A percentile compares a stretch with the other conserved stretches of the same genome.
These are phyloP conservation scores for Pseudopyrenochaeta lycopersici DNA, from an alignment of 2,329 filamentous ascomycete species.

Conservation along the genomic window DNA sequence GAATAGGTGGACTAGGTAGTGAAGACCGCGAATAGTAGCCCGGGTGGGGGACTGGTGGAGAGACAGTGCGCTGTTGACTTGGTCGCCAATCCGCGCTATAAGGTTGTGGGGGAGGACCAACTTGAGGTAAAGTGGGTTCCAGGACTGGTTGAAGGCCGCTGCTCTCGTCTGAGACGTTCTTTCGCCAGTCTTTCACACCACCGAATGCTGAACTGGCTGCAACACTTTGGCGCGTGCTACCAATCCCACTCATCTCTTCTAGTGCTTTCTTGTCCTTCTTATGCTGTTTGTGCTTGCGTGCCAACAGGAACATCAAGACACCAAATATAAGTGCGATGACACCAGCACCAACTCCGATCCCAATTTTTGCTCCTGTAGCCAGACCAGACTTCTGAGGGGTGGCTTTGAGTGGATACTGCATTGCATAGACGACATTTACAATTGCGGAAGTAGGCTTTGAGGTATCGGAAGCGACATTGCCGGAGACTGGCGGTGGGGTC, in stretches of 20 bases:
- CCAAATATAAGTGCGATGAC: slow-evolving; percentile 14
- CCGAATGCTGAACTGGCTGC: slow-evolving; percentile 3
- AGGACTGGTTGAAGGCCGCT: slow-evolving; percentile 5
- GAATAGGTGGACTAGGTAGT: slow-evolving; percentile 8
- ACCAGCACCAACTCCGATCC: slow-evolving; percentile 26
- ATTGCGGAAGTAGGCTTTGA: slow-evolving; percentile 22
- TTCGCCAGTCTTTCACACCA: slow-evolving; percentile 12
- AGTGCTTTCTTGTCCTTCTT: slow-evolving; percentile 18
- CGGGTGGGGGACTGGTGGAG: slow-evolving; percentile 5
- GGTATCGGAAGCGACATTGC: slow-evolving; percentile 12
- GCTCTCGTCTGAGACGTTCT: slow-evolving; percentile 8
- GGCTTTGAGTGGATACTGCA: slow-evolving; percentile 30
- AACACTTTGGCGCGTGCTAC: slow-evolving; percentile 11
- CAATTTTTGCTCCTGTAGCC: slow-evolving; percentile 26
- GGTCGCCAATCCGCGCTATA: slow-evolving; percentile 17
- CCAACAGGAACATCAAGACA: slow-evolving; percentile 12
- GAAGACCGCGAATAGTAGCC: slow-evolving; percentile 1
- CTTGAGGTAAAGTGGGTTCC: slow-evolving; percentile 12
- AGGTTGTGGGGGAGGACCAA: background rate
- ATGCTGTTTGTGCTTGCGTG: slow-evolving; percentile 16
- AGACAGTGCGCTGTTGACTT: slow-evolving; percentile 8
- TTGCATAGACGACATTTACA: slow-evolving; percentile 37
- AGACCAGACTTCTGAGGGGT: slow-evolving; percentile 12
- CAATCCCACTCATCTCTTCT: slow-evolving; percentile 12
- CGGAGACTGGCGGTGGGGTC: slow-evolving; percentile 16